These are phyloP conservation scores for Fusarium compactum DNA, from an alignment of 2,329 filamentous ascomycete genomes.

Conservation along the genomic window DNA sequence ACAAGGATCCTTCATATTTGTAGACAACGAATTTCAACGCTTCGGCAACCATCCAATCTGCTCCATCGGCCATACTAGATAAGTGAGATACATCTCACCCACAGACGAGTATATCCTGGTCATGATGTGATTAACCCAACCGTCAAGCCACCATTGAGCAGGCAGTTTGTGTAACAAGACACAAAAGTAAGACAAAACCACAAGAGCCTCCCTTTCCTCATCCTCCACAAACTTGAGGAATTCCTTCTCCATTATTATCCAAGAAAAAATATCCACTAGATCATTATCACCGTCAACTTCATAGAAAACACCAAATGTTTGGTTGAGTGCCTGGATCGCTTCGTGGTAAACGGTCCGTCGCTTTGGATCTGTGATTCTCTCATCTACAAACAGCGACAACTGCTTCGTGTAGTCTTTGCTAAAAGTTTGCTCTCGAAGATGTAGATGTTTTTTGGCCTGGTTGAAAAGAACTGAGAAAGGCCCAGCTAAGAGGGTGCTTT, in stretches of 20 bases:
- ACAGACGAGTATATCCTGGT: neutral
- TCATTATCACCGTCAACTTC: neutral
- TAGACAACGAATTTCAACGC: neutral
- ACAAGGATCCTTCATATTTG: neutral
- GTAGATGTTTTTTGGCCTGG: neutral
- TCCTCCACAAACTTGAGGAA: neutral
- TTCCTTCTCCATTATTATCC: fast-evolving
- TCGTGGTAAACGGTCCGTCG: neutral
- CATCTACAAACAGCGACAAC: neutral
- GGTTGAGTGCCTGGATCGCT: neutral
- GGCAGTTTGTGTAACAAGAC: too few species aligned
- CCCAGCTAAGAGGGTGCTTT: fast-evolving
- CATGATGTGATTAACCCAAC: neutral
- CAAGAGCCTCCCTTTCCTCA: neutral
- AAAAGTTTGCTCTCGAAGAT: neutral
- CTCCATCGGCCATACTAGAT: neutral
- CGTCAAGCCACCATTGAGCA: too few species aligned
- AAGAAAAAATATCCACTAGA: neutral
- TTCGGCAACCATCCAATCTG: neutral
- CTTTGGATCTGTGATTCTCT: neutral
- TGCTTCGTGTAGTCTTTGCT: neutral
- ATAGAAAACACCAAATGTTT: neutral
- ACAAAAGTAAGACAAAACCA: neutral
- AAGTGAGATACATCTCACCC: neutral
- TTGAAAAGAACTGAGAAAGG: neutral